Conservation (phyloP, 2,329 filamentous ascomycete genomes). For the Alternaria triticina region DNA sequence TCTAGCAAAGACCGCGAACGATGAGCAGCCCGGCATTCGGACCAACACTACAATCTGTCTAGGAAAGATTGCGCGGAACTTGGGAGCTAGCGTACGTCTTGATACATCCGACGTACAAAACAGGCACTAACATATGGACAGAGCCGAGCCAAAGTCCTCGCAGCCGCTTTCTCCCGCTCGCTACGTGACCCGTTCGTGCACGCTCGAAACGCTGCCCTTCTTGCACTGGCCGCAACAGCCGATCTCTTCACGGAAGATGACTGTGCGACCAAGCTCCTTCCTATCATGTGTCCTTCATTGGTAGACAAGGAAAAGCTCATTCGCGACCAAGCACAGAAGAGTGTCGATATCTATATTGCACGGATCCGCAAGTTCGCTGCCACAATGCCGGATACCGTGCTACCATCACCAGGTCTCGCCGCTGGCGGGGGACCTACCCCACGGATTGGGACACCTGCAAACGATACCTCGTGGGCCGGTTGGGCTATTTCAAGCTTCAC, state of each 20-base stretch:
- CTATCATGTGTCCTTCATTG: constrained; percentile 80
- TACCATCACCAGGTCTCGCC: constrained; percentile 67
- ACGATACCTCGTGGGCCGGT: constrained; percentile 78
- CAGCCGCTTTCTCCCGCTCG: constrained; percentile 88
- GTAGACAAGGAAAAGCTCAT: constrained; percentile 96
- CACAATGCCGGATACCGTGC: constrained; percentile 78
- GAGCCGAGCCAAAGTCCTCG: constrained; percentile 85
- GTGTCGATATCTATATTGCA: constrained; percentile 83
- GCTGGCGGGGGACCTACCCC: constrained; percentile 60
- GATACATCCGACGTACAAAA: too few species aligned
- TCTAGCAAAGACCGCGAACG: constrained; percentile 93
- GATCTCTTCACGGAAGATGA: constrained; percentile 92
- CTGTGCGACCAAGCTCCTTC: constrained; percentile 81
- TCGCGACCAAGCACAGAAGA: constrained; percentile 89
- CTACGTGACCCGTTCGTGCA: constrained; percentile 94
- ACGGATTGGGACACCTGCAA: constrained; percentile 80
- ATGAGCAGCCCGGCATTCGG: constrained; percentile 94
- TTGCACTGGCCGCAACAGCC: constrained; percentile 83
- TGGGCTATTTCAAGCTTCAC: constrained; percentile 99
- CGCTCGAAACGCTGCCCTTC: constrained; percentile 84
- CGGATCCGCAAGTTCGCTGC: constrained; percentile 80
- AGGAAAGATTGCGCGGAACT: constrained; percentile 91
- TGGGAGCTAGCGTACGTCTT: constrained; percentile 65
- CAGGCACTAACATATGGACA: constrained; percentile 46
- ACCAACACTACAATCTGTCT: constrained; percentile 98